These are phyloP conservation scores for Fragaria ananassa DNA, from an alignment of 306 rosid species.

Conservation along the genomic window DNA sequence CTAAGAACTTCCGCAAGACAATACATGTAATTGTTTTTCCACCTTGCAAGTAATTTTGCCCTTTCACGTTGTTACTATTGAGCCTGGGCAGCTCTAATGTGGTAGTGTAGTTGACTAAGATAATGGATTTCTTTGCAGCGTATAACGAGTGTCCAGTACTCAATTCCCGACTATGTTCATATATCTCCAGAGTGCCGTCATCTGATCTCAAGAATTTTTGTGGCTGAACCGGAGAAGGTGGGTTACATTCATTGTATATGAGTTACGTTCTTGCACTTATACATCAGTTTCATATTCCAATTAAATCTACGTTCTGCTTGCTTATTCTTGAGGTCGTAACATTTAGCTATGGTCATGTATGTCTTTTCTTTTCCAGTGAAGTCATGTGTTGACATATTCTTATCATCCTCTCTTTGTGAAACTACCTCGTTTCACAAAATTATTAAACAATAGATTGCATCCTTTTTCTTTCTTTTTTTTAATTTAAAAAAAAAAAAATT, in stretches of 20 bases:
- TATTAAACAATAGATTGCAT: background rate
- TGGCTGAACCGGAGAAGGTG: conserved; percentile 84
- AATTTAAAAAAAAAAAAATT: too few species aligned
- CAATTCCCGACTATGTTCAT: conserved; percentile 92
- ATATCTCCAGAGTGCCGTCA: conserved; percentile 81
- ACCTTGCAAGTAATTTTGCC: conserved; percentile 40
- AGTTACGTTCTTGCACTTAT: background rate
- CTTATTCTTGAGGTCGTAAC: background rate
- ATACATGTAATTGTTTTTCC: conserved; percentile 50
- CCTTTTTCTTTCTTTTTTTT: too few species aligned
- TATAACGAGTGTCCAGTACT: conserved; percentile 85
- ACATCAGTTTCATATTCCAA: background rate
- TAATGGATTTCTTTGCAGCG: conserved; percentile 54
- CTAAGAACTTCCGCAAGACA: conserved; percentile 92
- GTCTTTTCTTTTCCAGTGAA: background rate
- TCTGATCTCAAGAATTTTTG: conserved; percentile 87
- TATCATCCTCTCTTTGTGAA: background rate
- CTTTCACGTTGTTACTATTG: background rate
- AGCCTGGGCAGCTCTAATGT: conserved; percentile 14
- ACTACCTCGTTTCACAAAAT: background rate
- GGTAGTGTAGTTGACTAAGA: conserved; percentile 24
- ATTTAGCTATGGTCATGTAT: background rate
- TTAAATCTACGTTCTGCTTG: background rate
- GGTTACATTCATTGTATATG: background rate
- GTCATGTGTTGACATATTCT: background rate